Percentiles rank a stretch among this genome's conserved stretches.
These are phyloP conservation scores for Trichoderma arundinaceum DNA, from an alignment of 2,329 filamentous ascomycete genomes.

Conservation along the genomic window DNA sequence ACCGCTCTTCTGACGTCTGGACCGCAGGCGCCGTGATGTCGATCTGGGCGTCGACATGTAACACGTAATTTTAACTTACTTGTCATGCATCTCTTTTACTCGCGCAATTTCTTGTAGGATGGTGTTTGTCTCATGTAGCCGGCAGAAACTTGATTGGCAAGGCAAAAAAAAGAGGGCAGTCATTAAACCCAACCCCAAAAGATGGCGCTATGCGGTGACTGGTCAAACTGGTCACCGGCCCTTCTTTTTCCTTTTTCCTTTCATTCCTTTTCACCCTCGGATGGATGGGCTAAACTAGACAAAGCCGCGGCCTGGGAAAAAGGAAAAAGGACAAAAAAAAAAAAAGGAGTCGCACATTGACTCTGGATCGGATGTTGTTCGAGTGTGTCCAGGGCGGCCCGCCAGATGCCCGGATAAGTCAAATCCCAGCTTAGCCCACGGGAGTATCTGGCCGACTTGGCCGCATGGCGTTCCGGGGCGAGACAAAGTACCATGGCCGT, in stretches of 20 bases:
- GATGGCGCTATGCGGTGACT: neutral
- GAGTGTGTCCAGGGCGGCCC: neutral
- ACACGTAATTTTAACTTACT: neutral
- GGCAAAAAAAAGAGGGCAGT: neutral
- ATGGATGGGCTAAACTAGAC: neutral
- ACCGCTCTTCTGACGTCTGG: conserved; percentile 25
- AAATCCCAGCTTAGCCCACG: neutral
- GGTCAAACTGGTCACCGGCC: conserved; percentile 2
- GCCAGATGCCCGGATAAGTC: conserved; percentile 7
- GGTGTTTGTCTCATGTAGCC: neutral
- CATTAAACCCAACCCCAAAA: too few species aligned
- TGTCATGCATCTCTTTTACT: neutral
- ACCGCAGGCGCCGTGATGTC: neutral
- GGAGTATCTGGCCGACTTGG: neutral
- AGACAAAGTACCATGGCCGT: neutral
- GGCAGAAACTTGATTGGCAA: conserved; percentile 4
- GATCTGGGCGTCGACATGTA: neutral
- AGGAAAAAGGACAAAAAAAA: neutral
- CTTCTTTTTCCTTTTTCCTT: neutral
- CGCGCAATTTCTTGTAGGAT: neutral
- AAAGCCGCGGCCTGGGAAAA: neutral
- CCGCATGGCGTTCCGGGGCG: neutral
- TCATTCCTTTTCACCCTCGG: neutral
- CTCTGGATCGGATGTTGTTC: neutral
- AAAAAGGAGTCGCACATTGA: neutral